Base-by-base conservation (phyloP, 225 moss, liverwort and hornwort species). In the Sphagnum contortum region DNA sequence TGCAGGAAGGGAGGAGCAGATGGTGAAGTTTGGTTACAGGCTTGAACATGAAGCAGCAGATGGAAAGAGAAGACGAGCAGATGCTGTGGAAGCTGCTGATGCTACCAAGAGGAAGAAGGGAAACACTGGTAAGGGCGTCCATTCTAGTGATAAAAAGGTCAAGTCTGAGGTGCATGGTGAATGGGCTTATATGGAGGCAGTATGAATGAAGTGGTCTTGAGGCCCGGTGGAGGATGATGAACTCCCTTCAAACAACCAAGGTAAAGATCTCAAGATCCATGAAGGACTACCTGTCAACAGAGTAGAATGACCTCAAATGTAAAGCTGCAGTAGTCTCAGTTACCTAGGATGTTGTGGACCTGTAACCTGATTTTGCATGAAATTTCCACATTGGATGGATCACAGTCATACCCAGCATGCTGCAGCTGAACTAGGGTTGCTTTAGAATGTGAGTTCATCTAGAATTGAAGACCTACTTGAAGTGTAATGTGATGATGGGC, bases 201-300 rank as follows among this genome's bases (percentile, higher is more conserved):
- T 62, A 69, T 55, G 10, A 9, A 66, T 65, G 48, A 55, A 7
- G n/a, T 60, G 77, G 47, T 60, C 62, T 46, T 57, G 65, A 3
- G 84, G 80, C 53, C 77, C 72, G 9, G 58, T 68, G 8, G 84
- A 84, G 61, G 83, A 80, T 47, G 77, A 74, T 14, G 83, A 80
- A 61, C 75, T 84, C 7, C 77, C 80, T 55, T 57, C 66, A 12
- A 47, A 10, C 7, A 66, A 57, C 14, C 45, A 66, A 57, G 66
- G 66, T 66, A 47, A 8, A 61, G 9, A 46, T 44, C 46, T 60
- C 5, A 45, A 61, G 9, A 44, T 8, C 47, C 45, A 44, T 61
- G 44, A 12, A 6, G 44, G 3, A 9, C 44, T 44, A 45, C 29
- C 29, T 29, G 29, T 29, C 29, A 29, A 29, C 29, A 29, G 29